phyloP scores from a whole-genome alignment of 2,329 filamentous ascomycete species.

The Hypoxylon sp. region DNA sequence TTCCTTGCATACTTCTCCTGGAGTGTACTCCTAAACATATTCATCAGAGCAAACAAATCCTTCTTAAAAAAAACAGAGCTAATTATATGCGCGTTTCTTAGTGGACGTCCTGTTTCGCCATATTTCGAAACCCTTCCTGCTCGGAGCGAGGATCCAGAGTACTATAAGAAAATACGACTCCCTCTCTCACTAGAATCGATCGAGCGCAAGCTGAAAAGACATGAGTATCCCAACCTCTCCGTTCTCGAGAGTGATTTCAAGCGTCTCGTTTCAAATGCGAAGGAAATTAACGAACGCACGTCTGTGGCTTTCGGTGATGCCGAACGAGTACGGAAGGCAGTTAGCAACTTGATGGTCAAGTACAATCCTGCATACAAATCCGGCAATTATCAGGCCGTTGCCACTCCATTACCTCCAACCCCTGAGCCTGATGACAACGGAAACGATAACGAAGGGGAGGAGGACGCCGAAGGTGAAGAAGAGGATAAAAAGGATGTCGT shows the following conservation, averaged over 20 bases:
- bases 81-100: slow-evolving; percentile 53
- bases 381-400: slow-evolving; percentile 75
- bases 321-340: slow-evolving; percentile 85
- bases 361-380: slow-evolving; percentile 85
- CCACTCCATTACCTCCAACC: slow-evolving; percentile 75
- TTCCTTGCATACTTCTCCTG: background rate
- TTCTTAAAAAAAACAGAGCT: slow-evolving; percentile 26
- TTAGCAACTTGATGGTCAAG: slow-evolving; percentile 89
- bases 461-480: slow-evolving; percentile 33
- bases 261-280: slow-evolving; percentile 88
- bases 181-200: slow-evolving; percentile 84
- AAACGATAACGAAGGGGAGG: slow-evolving; percentile 44
- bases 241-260: slow-evolving; percentile 87
- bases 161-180: slow-evolving; percentile 82
- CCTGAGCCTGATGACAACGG: slow-evolving; percentile 58
- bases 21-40: background rate
- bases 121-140: slow-evolving; percentile 81
- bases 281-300: slow-evolving; percentile 82
- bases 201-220: slow-evolving; percentile 77
- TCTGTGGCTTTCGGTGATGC: slow-evolving; percentile 85
- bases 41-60: slow-evolving; percentile 1
- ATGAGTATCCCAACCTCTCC: slow-evolving; percentile 77
- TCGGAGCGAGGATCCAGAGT: slow-evolving; percentile 74
- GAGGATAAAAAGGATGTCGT: slow-evolving; percentile 46
- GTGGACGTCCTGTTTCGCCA: slow-evolving; percentile 79